Evolutionary conservation across 768 basidiomycete species (phyloP).

Genomic region (Trametopsis cervina): DNA sequence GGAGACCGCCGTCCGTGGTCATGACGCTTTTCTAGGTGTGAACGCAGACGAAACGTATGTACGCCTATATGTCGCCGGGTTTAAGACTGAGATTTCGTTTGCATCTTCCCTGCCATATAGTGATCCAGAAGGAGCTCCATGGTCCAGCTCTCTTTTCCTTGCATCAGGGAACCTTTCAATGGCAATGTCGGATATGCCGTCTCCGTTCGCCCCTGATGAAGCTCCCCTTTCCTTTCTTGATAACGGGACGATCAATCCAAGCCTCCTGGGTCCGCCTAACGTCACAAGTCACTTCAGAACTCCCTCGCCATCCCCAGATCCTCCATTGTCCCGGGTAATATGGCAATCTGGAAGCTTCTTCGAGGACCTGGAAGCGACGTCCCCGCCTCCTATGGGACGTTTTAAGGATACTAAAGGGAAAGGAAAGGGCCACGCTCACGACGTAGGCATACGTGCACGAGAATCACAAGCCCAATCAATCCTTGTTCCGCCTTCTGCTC

Average conservation of each 20-base stretch:
- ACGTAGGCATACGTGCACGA: neutral
- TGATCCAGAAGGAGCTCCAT: neutral
- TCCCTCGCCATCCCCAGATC: conserved; percentile 1
- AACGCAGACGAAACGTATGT: neutral
- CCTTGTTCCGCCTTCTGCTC: no score
- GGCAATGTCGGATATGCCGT: neutral
- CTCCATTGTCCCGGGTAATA: neutral
- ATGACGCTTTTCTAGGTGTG: neutral
- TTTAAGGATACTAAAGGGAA: conserved; percentile 1
- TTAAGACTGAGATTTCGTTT: neutral
- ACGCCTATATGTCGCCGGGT: neutral
- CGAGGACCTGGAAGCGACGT: neutral
- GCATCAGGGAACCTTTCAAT: no score
- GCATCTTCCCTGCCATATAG: neutral
- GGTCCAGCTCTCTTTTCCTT: neutral
- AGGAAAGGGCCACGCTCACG: conserved; percentile 2
- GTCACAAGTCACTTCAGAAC: neutral
- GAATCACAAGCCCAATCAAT: neutral
- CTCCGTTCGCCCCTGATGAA: neutral
- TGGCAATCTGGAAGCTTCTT: neutral
- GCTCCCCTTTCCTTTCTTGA: neutral
- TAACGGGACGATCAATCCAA: conserved; percentile 7
- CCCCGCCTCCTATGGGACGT: neutral
- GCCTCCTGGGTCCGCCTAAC: conserved; percentile 1
- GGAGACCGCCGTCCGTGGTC: neutral